Conservation (phyloP, 805 yeast species). For the Teunomyces gatunensis region DNA sequence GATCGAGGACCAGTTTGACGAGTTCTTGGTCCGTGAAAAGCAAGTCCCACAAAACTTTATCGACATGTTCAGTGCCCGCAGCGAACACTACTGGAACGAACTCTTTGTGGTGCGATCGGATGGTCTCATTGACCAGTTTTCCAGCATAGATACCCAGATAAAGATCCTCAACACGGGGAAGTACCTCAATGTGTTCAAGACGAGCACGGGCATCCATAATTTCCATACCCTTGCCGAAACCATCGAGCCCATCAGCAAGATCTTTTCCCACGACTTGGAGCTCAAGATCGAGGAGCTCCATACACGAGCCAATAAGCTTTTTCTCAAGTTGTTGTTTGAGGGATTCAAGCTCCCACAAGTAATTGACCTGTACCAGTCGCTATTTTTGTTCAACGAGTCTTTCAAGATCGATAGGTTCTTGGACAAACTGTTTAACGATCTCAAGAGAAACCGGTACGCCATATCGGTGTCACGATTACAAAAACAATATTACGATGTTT, state of each 20-base stretch:
- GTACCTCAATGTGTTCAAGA: conserved; percentile 67
- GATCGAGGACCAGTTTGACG: conserved; percentile 75
- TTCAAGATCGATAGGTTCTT: conserved; percentile 53
- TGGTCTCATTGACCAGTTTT: conserved; percentile 69
- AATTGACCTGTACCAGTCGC: conserved; percentile 50
- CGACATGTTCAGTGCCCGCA: conserved; percentile 32
- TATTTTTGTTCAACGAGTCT: conserved; percentile 55
- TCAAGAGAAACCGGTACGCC: conserved; percentile 41
- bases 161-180: conserved; percentile 83
- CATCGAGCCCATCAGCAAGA: conserved; percentile 25
- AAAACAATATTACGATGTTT: conserved; percentile 22
- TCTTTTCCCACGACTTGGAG: conserved; percentile 46
- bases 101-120: conserved; percentile 72
- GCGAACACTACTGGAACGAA: conserved; percentile 70
- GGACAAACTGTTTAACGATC: conserved; percentile 48
- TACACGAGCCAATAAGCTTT: conserved; percentile 59
- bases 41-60: conserved; percentile 23
- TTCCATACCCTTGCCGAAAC: conserved; percentile 26
- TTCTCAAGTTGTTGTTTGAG: conserved; percentile 54
- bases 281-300: conserved; percentile 61
- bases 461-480: conserved; percentile 27
- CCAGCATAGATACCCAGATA: conserved; percentile 49
- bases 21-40: conserved; percentile 66
- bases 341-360: conserved; percentile 56
- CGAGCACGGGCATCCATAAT: conserved; percentile 51